A percentile compares a stretch with the other conserved stretches of the same genome.
Conservation (phyloP, 306 rosid species). For the Vicia villosa region DNA sequence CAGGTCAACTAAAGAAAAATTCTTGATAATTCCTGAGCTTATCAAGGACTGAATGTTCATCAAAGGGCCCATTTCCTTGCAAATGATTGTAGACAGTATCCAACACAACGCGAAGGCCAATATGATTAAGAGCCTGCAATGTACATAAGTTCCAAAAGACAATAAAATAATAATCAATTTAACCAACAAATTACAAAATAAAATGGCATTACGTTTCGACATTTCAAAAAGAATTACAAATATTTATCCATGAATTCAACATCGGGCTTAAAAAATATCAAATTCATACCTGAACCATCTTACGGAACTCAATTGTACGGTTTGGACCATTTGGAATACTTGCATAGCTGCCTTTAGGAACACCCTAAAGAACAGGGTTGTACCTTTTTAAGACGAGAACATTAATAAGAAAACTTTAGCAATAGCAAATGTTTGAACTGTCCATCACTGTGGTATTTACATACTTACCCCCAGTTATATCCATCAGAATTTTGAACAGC, state of each 20-base stretch:
- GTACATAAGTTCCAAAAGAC: conserved; percentile 34
- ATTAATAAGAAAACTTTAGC: conserved; percentile 30
- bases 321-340: conserved; percentile 75
- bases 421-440: conserved; percentile 18
- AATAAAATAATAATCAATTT: conserved; percentile 18
- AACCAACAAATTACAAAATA: conserved; percentile 13
- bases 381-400: conserved; percentile 58
- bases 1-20: conserved; percentile 27
- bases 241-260: conserved; percentile 28
- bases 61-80: conserved; percentile 81
- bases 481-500: conserved; percentile 78
- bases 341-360: conserved; percentile 98
- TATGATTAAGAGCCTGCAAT: conserved; percentile 76
- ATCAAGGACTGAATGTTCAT: conserved; percentile 85
- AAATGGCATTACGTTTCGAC: background rate
- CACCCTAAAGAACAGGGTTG: conserved; percentile 96
- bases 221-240: conserved; percentile 20
- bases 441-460: conserved; percentile 17
- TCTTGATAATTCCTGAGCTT: conserved; percentile 53
- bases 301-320: conserved; percentile 80
- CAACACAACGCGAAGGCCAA: conserved; percentile 81
- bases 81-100: conserved; percentile 95
- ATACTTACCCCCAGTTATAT: conserved; percentile 92
- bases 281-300: conserved; percentile 82
- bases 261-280: conserved; percentile 16